Conservation (phyloP, 495 filamentous ascomycete species). For the Hypoxylon subgilvum region DNA sequence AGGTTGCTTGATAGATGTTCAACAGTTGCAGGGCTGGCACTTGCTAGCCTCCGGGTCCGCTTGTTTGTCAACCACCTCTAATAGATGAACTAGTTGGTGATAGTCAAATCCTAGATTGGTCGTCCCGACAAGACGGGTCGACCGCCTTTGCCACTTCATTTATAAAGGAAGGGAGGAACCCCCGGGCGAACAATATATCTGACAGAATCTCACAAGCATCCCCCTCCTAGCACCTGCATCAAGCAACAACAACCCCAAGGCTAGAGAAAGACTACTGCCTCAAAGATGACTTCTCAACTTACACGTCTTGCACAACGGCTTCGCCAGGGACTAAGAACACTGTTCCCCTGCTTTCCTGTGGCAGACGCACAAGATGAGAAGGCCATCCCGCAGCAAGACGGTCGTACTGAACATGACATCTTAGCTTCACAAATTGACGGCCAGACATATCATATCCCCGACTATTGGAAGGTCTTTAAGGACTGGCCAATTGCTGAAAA, state of each 20-base stretch:
- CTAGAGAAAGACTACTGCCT: constrained; percentile 4
- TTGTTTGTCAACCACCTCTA: neutral
- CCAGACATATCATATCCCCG: constrained; percentile 32
- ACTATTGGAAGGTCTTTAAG: constrained; percentile 37
- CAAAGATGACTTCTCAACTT: constrained; percentile 25
- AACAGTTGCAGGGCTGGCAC: constrained; percentile 5
- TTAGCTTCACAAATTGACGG: constrained; percentile 34
- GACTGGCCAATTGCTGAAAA: constrained; percentile 35
- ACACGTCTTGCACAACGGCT: constrained; percentile 24
- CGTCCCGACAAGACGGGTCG: neutral
- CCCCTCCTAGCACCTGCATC: neutral
- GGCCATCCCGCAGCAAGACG: constrained; percentile 4
- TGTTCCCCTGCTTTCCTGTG: too few relatives aligned
- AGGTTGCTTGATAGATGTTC: constrained; percentile 3
- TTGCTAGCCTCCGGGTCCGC: neutral
- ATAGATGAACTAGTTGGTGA: neutral
- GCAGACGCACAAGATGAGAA: too few relatives aligned
- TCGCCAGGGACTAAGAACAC: constrained; percentile 14
- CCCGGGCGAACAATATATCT: neutral
- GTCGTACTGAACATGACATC: constrained; percentile 22
- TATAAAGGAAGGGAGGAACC: constrained; percentile 1
- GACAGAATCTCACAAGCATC: neutral
- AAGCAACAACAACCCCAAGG: neutral
- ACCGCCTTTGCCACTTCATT: neutral
- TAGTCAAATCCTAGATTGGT: neutral